Conservation (phyloP, 306 rosid genomes). For the Pyrus communis region DNA sequence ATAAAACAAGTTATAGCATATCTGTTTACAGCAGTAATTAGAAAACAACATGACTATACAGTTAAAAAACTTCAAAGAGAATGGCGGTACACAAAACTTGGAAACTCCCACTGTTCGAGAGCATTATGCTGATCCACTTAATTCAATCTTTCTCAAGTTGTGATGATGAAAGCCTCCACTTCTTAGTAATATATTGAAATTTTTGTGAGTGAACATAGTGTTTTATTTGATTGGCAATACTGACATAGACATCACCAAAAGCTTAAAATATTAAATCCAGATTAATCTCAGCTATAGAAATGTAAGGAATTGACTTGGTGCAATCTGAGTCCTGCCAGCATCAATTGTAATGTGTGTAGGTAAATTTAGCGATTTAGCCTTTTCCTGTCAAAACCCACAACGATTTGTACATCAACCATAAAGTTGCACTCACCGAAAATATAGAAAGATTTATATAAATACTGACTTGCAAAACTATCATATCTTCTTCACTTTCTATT, state of each 20-base stretch:
- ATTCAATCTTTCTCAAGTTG: background rate
- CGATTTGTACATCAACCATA: background rate
- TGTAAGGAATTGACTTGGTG: slow-evolving; percentile 66
- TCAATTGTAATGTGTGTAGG: slow-evolving; percentile 88
- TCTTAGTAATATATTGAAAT: background rate
- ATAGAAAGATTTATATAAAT: background rate
- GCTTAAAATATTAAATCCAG: background rate
- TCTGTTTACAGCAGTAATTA: background rate
- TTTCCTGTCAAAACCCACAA: slow-evolving; percentile 41
- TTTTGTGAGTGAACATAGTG: background rate
- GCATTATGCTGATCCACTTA: background rate
- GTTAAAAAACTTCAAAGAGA: background rate
- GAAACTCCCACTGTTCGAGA: background rate
- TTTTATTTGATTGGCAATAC: background rate
- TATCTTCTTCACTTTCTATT: slow-evolving; percentile 86
- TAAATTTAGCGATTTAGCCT: slow-evolving; percentile 71
- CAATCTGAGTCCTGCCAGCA: slow-evolving; percentile 98
- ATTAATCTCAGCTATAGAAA: background rate
- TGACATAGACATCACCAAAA: background rate
- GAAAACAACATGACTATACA: background rate
- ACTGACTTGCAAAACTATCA: slow-evolving; percentile 79
- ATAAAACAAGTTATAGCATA: background rate
- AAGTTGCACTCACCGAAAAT: background rate
- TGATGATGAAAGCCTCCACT: background rate
- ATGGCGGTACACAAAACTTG: background rate